Base-by-base conservation (phyloP, 106 monocot species). In the Hemerocallis citrina region DNA sequence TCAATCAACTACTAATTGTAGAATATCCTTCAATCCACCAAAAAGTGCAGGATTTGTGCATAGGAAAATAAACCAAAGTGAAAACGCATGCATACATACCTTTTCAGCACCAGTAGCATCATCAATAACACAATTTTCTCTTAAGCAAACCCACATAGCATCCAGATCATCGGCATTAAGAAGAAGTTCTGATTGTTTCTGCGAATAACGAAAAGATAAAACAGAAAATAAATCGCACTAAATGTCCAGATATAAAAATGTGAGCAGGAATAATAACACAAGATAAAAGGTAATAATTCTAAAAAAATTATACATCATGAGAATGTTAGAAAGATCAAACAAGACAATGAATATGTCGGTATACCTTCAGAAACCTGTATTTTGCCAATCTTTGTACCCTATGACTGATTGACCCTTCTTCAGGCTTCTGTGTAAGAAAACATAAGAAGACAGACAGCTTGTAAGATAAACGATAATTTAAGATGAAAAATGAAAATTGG, bases 81-180 rank as follows among this genome's bases (percentile, higher is more conserved):
- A 25, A 19, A 40, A 66, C 52, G 20, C 7, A 11, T 12, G 29
- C 39, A 59, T 48, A 28, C 22, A 59, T 57, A 82, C 96, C 96
- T 96, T 96, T 75, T 96, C 96, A 61, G 96, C 91, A 63, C 96
- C 91, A 70, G 81, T 96, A 5, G 91, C 84, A 82, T 96, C 96
- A 77, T 96, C 96, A 67, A 96, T 91, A 12, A 96, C 87, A 75
- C 96, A 96, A 65, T 96, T 96, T 74, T 96, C 96, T 56, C 96
- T 79, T 64, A 96, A 76, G 55, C 87, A 96, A 65, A 91, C 96
- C 96, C 96, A 96, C 96, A 96, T 96, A 33, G 96, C 83, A 91
- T 96, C 96, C 36, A 96, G 61, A 67, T 96, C 96, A 87, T 96
- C 96, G 50, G 91, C 96, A 87, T 96, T 91, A 59, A 96, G 74